phyloP scores from a whole-genome alignment of 2,329 filamentous ascomycete species.

The Lasiodiplodia sp. region DNA sequence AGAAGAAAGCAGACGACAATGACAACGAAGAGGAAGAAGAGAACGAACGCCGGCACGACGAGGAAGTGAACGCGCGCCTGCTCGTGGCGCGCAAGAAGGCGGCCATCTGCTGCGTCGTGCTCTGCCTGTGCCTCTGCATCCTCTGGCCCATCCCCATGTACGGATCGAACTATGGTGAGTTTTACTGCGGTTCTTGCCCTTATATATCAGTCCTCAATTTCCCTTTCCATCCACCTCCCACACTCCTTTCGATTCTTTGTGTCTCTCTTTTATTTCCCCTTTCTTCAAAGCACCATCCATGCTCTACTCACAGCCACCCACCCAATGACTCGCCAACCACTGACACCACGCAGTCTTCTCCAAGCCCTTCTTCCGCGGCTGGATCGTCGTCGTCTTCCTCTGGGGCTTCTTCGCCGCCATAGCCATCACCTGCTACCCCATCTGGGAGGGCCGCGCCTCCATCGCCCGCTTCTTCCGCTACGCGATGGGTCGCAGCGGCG shows the following conservation, averaged over 20 bases:
- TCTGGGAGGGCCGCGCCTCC: slow-evolving; percentile 26
- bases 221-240: not conserved
- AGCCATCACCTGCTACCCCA: slow-evolving; percentile 27
- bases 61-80: slow-evolving; percentile 2
- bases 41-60: not conserved
- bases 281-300: not conserved
- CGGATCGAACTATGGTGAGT: slow-evolving; percentile 54
- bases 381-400: slow-evolving; percentile 29
- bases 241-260: no score
- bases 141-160: slow-evolving; percentile 65
- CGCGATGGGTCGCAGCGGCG: slow-evolving; percentile 9
- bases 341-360: slow-evolving; percentile 16
- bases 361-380: slow-evolving; percentile 29
- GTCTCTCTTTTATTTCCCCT: not conserved
- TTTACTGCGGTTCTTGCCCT: not conserved
- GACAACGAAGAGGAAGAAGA: not conserved
- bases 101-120: slow-evolving; percentile 13
- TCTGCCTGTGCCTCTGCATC: slow-evolving; percentile 36
- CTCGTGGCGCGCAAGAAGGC: slow-evolving; percentile 23
- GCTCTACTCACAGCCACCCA: no score
- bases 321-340: not conserved
- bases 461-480: slow-evolving; percentile 24
- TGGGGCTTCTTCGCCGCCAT: slow-evolving; percentile 29
- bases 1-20: not conserved
- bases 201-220: not conserved